Evolutionary conservation across 768 basidiomycete species (phyloP).

Genomic region (Psilocybe azurescens): DNA sequence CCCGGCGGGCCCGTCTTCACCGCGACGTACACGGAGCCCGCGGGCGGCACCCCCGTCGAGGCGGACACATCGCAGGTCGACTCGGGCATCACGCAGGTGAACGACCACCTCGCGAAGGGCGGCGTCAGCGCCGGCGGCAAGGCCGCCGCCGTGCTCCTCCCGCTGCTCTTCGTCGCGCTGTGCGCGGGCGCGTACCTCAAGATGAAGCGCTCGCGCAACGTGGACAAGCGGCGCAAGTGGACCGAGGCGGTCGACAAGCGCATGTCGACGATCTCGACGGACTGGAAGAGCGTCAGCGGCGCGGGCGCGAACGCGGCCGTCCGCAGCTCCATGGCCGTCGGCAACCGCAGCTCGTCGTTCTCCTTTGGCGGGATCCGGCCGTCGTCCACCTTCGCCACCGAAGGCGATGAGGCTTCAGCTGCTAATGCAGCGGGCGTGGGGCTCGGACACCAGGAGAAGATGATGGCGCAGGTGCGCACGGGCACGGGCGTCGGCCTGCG

Average conservation of each 20-base stretch:
- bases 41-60: conserved; percentile 38
- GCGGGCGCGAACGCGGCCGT: conserved; percentile 79
- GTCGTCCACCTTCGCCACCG: conserved; percentile 45
- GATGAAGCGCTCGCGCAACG: conserved; percentile 52
- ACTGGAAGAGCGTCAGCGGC: conserved; percentile 76
- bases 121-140: conserved; percentile 51
- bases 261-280: conserved; percentile 80
- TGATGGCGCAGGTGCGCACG: conserved; percentile 53
- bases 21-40: conserved; percentile 58
- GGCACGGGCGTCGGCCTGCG: conserved; percentile 54
- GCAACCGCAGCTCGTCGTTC: conserved; percentile 51
- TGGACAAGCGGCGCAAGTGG: conserved; percentile 62
- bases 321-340: conserved; percentile 65
- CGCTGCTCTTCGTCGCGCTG: conserved; percentile 61
- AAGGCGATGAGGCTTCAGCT: conserved; percentile 44
- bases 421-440: conserved; percentile 13
- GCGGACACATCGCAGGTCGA: conserved; percentile 45
- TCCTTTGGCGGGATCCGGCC: conserved; percentile 64
- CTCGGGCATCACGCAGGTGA: conserved; percentile 43
- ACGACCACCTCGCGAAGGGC: conserved; percentile 39
- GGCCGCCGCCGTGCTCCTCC: conserved; percentile 68
- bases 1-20: conserved; percentile 75
- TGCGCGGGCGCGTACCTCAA: conserved; percentile 55
- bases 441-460: conserved; percentile 10
- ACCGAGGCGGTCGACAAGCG: conserved; percentile 76